Evolutionary conservation across 2,329 filamentous ascomycete genomes (phyloP), one percentile per base, ranked within the genome.

Genomic region (Cryphonectria parasitica): DNA sequence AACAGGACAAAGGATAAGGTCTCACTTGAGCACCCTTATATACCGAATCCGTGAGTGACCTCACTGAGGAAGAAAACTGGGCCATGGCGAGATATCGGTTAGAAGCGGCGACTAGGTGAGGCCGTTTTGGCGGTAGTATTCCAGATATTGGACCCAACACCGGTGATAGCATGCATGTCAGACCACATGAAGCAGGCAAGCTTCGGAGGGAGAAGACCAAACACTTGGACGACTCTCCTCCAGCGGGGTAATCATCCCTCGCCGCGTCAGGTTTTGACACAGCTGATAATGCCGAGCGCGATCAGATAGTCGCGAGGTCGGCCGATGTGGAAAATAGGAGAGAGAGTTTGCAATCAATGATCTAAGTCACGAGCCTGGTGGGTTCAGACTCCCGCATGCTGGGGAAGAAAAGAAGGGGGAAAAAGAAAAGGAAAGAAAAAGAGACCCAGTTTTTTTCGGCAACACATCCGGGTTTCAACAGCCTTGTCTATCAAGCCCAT

Each of bases 151-250:
- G 45, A 39, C 34, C 31, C 36, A 68, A 52, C 62, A 54, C 66
- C 62, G 66, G 52, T 31, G n/a, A 10, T 63, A 28, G n/a, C 34
- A 52, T 64, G 31, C 28, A 54, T 28, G 41, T 71, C 67, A 67
- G 60, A 39, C 68, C 70, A 69, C 34, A 6, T 43, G 10, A 56
- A 56, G 64, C 67, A 41, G 67, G 45, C 67, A 49, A 49, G 39
- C 61, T 28, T 65, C 22, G 54, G 56, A 39, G 22, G 28, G 34
- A 61, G 25, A 19, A 22, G n/a, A 65, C 69, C 25, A 49, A 52
- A 45, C 11, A 10, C 25, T 28, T 45, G 22, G 49, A 69, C 61
- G 58, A 15, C 41, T 45, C 67, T 68, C 39, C 31, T 60, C 39
- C 34, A 19, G n/a, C 2, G 11, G 15, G 31, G 7, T 17, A 10